Evolutionary conservation across 192 early-diverging fungal species (phyloP).

Genomic region (Coemansia sp.): DNA sequence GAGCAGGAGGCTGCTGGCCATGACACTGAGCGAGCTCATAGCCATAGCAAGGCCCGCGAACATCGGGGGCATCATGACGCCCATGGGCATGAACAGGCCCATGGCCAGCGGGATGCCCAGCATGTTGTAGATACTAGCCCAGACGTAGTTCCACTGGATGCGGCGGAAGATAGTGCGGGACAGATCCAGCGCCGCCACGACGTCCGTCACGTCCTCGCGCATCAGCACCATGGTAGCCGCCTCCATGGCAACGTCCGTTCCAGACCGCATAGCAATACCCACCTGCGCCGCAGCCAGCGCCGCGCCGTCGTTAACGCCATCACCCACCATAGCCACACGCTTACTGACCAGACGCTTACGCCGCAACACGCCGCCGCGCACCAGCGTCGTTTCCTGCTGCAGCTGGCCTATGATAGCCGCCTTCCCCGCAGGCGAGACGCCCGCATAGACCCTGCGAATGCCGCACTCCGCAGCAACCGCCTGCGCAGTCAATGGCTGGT

Average conservation of each 20-base stretch:
- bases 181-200: slow-evolving; percentile 86
- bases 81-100: slow-evolving; percentile 89
- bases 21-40: slow-evolving; percentile 89
- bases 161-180: slow-evolving; percentile 81
- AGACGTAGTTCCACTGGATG: slow-evolving; percentile 86
- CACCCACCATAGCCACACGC: slow-evolving; percentile 90
- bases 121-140: slow-evolving; percentile 91
- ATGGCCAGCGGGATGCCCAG: slow-evolving; percentile 92
- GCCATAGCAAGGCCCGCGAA: slow-evolving; percentile 96
- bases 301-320: slow-evolving; percentile 96
- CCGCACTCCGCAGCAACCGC: slow-evolving; percentile 83
- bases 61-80: slow-evolving; percentile 86
- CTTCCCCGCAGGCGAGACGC: slow-evolving; percentile 90
- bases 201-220: slow-evolving; percentile 83
- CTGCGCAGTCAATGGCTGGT: slow-evolving; percentile 82
- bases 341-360: not conserved
- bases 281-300: slow-evolving; percentile 84
- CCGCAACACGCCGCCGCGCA: slow-evolving; percentile 7
- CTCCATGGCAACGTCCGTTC: slow-evolving; percentile 96
- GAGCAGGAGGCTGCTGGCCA: slow-evolving; percentile 84
- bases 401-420: slow-evolving; percentile 71
- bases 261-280: slow-evolving; percentile 87
- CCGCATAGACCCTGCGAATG: slow-evolving; percentile 86
- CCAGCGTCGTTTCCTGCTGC: slow-evolving; percentile 59
- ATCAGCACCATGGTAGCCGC: slow-evolving; percentile 93